Base-by-base conservation (phyloP, 139 green algal species). In the Tetraselmis striata region DNA sequence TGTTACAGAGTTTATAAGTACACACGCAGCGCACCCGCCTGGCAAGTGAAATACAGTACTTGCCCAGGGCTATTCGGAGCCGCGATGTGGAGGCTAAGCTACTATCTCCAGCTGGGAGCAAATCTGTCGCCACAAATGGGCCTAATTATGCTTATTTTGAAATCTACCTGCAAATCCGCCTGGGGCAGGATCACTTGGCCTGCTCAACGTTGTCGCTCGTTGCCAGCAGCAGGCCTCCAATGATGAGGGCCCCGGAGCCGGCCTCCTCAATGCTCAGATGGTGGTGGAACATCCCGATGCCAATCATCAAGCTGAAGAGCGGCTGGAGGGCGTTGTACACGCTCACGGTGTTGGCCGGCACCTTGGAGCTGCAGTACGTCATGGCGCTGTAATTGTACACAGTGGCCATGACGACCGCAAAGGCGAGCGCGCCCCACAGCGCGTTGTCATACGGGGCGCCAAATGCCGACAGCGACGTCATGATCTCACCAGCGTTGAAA, bases 311-410 rank as follows among this genome's bases (percentile, higher is more conserved):
- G 45, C 45, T 67, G 45, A 79, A 31, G 11, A 79, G 29, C 29
- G 76, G 76, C 76, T 79, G 76, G 5, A 79, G 76, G 11, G 76
- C 29, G 76, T 18, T 45, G 29, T 31, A 31, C 76, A 79, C 29
- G 76, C 29, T 45, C 29, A 79, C 76, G 5, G 29, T 31, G 29
- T 18, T 79, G 76, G 76, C 76, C 11, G 76, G 76, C 29, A 31
- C 76, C 18, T 79, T 31, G 11, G 29, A 45, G 11, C 11, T 27
- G 11, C 11, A 5, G 29, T 31, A 79, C 29, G 76, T 45, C 29
- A 79, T 79, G 5, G 76, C 76, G 29, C 29, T 79, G 76, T 79
- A 79, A 79, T 79, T 79, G 22, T 79, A 79, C 76, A 22, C 76
- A 22, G 76, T 79, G 29, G 76, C 76, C 29, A 31, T 31, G 5